phyloP scores from a whole-genome alignment of 148 eudicot genomes.

The Chenopodium formosanum region DNA sequence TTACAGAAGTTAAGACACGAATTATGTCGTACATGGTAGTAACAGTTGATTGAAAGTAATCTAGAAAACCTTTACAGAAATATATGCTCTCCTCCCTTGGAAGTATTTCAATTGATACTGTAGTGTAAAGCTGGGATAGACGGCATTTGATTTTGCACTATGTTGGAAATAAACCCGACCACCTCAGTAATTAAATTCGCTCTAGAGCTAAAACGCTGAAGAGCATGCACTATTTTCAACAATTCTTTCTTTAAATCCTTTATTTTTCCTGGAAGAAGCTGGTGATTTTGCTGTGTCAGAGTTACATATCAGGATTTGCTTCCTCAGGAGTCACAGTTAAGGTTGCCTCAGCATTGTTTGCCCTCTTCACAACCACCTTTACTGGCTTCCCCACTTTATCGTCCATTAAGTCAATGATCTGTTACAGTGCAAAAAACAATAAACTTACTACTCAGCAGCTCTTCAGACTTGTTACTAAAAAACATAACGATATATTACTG shows the following conservation, averaged over 20 bases:
- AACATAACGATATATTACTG: not conserved
- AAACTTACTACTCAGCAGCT: not conserved
- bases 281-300: not conserved
- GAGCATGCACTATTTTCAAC: not conserved
- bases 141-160: too few relatives aligned
- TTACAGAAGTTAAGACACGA: too few relatives aligned
- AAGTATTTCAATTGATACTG: not conserved
- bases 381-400: conserved; percentile 79
- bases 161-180: not conserved
- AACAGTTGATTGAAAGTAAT: too few relatives aligned
- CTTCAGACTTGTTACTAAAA: not conserved
- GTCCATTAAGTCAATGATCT: conserved; percentile 78
- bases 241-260: not conserved
- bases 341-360: conserved; percentile 40
- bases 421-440: conserved; percentile 5
- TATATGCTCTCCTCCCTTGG: not conserved
- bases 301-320: conserved; percentile 82
- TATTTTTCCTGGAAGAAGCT: not conserved
- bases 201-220: not conserved
- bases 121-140: too few relatives aligned
- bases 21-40: too few relatives aligned
- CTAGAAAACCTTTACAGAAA: not conserved
- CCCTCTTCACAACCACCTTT: conserved; percentile 72
- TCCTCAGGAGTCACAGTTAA: conserved; percentile 81
- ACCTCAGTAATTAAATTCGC: not conserved